These are phyloP conservation scores for Thinopyrum elongatum DNA, from an alignment of 176 grass and related monocot genomes.

Conservation along the genomic window DNA sequence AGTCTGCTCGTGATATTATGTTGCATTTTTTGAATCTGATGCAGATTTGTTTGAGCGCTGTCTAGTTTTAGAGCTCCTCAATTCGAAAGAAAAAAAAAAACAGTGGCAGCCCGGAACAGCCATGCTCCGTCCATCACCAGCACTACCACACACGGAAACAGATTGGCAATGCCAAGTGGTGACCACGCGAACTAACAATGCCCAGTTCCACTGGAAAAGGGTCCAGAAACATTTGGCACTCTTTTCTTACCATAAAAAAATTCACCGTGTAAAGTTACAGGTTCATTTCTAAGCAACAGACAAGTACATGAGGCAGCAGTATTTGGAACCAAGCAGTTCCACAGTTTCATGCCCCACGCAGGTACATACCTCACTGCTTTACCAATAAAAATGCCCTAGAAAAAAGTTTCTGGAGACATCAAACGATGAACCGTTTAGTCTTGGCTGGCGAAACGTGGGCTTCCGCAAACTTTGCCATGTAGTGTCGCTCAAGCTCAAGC, in stretches of 20 bases:
- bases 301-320: not conserved
- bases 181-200: not conserved
- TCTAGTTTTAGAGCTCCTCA: not conserved
- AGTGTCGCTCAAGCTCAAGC: no score
- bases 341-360: not conserved
- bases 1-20: no score
- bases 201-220: not conserved
- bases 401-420: not conserved
- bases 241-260: not conserved
- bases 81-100: not conserved
- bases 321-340: not conserved
- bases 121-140: not conserved
- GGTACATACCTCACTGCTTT: not conserved
- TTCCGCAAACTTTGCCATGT: not conserved
- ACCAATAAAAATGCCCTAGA: slow-evolving; percentile 1
- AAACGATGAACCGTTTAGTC: not conserved
- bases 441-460: not conserved
- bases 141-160: not conserved
- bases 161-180: not conserved
- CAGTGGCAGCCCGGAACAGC: not conserved
- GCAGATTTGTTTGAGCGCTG: no score
- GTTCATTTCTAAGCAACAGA: not conserved
- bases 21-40: no score
- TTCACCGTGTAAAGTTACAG: not conserved
- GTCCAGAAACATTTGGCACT: not conserved